Conservation (phyloP, 345 rosid genomes). For the Lumnitzera littorea region DNA sequence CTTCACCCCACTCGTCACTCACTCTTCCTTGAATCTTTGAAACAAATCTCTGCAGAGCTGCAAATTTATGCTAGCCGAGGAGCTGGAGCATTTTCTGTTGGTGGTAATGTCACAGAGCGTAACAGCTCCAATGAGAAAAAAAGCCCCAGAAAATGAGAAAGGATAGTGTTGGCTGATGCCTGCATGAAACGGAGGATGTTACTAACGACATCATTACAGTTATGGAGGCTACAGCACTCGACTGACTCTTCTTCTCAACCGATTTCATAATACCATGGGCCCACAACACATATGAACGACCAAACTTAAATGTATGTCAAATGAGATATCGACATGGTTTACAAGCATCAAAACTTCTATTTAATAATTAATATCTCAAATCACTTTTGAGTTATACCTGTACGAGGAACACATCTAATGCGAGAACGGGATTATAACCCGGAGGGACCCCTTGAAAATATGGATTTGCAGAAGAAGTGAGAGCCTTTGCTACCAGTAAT, state of each 20-base stretch:
- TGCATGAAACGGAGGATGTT: slow-evolving; percentile 22
- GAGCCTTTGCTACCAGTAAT: slow-evolving; percentile 80
- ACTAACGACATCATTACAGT: background rate
- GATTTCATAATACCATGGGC: too few relatives aligned
- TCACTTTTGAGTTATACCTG: slow-evolving; percentile 42
- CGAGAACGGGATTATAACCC: slow-evolving; percentile 77
- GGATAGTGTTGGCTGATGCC: slow-evolving; percentile 95
- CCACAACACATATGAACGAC: too few relatives aligned
- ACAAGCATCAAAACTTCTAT: background rate
- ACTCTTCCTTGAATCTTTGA: background rate
- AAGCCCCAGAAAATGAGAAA: slow-evolving; percentile 93
- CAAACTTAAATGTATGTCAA: too few relatives aligned
- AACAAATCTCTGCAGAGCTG: background rate
- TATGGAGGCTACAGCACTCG: background rate
- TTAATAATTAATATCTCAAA: background rate
- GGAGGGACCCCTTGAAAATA: slow-evolving; percentile 80
- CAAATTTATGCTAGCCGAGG: slow-evolving; percentile 43
- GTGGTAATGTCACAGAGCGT: slow-evolving; percentile 80
- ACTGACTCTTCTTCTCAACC: too few relatives aligned
- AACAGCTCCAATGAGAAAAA: slow-evolving; percentile 83
- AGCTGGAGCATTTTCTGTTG: slow-evolving; percentile 39
- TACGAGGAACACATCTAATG: slow-evolving; percentile 91
- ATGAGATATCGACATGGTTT: too few relatives aligned
- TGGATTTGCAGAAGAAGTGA: slow-evolving; percentile 84
- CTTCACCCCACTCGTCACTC: too few relatives aligned